These are phyloP conservation scores for Spergularia bocconei DNA, from an alignment of 148 eudicot species.

Conservation along the genomic window DNA sequence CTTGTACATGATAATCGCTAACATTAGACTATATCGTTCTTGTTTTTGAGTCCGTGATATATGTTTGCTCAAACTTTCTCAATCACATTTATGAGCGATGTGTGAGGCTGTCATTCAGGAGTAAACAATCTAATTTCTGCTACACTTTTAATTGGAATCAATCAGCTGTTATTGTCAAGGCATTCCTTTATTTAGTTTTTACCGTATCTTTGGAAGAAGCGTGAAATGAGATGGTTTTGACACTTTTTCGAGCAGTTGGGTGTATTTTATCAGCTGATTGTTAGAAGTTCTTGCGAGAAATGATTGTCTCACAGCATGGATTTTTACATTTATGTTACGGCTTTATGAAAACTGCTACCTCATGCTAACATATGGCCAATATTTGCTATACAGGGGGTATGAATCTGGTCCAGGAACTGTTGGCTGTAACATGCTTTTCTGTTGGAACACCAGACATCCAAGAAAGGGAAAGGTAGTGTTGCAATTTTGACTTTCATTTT, in stretches of 20 bases:
- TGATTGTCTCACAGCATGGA: not conserved
- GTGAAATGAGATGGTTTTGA: too few species aligned
- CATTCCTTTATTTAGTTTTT: too few species aligned
- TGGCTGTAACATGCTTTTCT: conserved; percentile 75
- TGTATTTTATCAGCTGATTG: not conserved
- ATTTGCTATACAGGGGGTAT: conserved; percentile 61
- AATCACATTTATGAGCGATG: not conserved
- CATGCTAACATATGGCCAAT: not conserved
- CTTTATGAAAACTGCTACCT: not conserved
- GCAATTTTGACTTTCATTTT: not conserved
- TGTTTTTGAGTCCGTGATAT: not conserved
- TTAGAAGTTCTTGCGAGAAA: not conserved
- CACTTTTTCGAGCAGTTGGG: not conserved
- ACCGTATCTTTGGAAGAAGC: too few species aligned
- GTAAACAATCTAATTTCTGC: too few species aligned
- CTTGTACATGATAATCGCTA: not conserved
- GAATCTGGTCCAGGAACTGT: conserved; percentile 77
- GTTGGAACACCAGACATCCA: conserved; percentile 67
- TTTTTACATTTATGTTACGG: too few species aligned
- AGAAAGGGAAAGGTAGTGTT: conserved; percentile 54
- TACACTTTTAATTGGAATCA: too few species aligned
- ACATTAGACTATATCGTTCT: not conserved
- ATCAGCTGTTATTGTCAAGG: too few species aligned
- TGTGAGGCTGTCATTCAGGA: too few species aligned
- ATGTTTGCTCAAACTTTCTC: not conserved